Conservation (phyloP, 2,329 filamentous ascomycete species). For the Shiraia sp. region DNA sequence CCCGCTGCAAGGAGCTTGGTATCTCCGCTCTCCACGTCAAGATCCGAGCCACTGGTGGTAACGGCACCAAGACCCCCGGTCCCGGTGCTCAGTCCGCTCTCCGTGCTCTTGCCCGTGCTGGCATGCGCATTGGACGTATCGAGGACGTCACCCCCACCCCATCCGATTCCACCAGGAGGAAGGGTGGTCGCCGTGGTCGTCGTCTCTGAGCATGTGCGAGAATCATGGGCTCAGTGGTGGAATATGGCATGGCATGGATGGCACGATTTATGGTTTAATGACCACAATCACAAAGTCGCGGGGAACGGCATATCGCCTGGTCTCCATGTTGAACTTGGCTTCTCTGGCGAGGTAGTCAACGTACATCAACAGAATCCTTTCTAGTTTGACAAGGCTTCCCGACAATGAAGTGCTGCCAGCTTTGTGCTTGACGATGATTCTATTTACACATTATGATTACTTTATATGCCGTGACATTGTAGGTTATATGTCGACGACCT, state of each 20-base stretch:
- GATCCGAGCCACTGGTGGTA: slow-evolving; percentile 99
- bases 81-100: slow-evolving; percentile 99
- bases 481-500: slow-evolving; percentile 47
- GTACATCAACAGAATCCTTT: slow-evolving; percentile 46
- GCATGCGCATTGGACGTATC: slow-evolving; percentile 99
- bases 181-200: slow-evolving; percentile 99
- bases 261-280: slow-evolving; percentile 43
- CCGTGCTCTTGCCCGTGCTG: slow-evolving; percentile 96
- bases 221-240: slow-evolving; percentile 43
- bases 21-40: slow-evolving; percentile 99
- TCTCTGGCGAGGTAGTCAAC: slow-evolving; percentile 35
- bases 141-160: slow-evolving; percentile 99
- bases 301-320: slow-evolving; percentile 45
- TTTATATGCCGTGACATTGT: slow-evolving; percentile 21
- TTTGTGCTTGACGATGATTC: slow-evolving; percentile 28
- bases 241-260: slow-evolving; percentile 38
- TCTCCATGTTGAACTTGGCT: slow-evolving; percentile 46
- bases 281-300: slow-evolving; percentile 43
- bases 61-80: slow-evolving; percentile 99
- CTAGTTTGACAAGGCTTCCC: slow-evolving; percentile 39
- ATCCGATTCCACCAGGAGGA: slow-evolving; percentile 98
- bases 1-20: slow-evolving; percentile 82
- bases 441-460: slow-evolving; percentile 32
- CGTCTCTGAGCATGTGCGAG: slow-evolving; percentile 77
- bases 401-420: slow-evolving; percentile 34